Percentiles rank a stretch among this genome's conserved stretches.
These are phyloP conservation scores for Rhizoclosmatium sp. DNA, from an alignment of 192 early-diverging fungal genomes.

Conservation along the genomic window DNA sequence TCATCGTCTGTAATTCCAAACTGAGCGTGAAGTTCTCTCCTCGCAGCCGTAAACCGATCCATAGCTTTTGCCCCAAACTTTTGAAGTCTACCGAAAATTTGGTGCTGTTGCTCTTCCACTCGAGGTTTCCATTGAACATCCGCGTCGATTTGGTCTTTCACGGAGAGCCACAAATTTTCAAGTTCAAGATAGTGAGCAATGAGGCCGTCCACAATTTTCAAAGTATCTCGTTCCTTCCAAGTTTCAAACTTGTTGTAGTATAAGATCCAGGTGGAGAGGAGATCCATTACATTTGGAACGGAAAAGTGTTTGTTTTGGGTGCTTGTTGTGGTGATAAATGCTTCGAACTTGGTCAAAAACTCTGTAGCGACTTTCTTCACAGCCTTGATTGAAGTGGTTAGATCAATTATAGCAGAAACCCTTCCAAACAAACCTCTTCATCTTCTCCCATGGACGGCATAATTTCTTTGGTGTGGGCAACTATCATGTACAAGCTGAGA, in stretches of 20 bases:
- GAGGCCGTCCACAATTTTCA: conserved; percentile 67
- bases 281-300: conserved; percentile 13
- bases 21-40: conserved; percentile 13
- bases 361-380: conserved; percentile 39
- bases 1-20: conserved; percentile 2
- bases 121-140: conserved; percentile 64
- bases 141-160: conserved; percentile 61
- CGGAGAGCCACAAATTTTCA: conserved; percentile 67
- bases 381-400: conserved; percentile 28
- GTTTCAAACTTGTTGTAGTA: conserved; percentile 72
- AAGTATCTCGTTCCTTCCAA: conserved; percentile 75
- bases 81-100: conserved; percentile 49
- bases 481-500: conserved; percentile 76
- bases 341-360: conserved; percentile 51
- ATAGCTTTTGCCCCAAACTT: conserved; percentile 61
- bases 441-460: conserved; percentile 59
- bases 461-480: conserved; percentile 68
- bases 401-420: conserved; percentile 15
- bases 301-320: conserved; percentile 20
- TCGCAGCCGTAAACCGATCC: conserved; percentile 42
- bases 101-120: conserved; percentile 68
- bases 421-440: conserved; percentile 58
- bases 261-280: conserved; percentile 62
- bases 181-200: conserved; percentile 75
- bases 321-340: conserved; percentile 34